phyloP scores from a whole-genome alignment of 2,329 filamentous ascomycete species.

The Cercospora zeae-maydis region DNA sequence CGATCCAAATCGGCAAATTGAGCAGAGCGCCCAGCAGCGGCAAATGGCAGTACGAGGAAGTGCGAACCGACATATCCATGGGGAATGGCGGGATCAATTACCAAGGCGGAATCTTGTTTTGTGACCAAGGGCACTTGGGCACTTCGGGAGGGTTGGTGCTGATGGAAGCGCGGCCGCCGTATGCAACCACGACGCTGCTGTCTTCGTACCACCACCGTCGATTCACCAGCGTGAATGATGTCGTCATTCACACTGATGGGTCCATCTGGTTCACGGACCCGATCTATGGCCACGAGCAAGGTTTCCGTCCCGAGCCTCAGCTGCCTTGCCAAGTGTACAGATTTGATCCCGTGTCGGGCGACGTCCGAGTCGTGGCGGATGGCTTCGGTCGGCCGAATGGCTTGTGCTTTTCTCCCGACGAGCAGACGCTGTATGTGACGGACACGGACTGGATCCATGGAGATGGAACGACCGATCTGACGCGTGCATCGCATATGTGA shows the following conservation, averaged over 20 bases:
- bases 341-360: constrained; percentile 50
- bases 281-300: constrained; percentile 57
- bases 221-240: constrained; percentile 61
- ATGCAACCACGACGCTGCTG: constrained; percentile 41
- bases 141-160: constrained; percentile 27
- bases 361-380: constrained; percentile 56
- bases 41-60: constrained; percentile 44
- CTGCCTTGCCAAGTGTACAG: constrained; percentile 55
- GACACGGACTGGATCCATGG: constrained; percentile 53
- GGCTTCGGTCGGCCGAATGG: constrained; percentile 57
- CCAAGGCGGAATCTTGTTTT: constrained; percentile 35
- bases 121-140: constrained; percentile 31
- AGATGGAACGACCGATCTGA: constrained; percentile 44
- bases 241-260: constrained; percentile 51
- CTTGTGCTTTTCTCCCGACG: constrained; percentile 55
- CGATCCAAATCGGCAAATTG: constrained; percentile 31
- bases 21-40: constrained; percentile 18
- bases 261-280: constrained; percentile 65
- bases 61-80: constrained; percentile 41
- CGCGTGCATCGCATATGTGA: constrained; percentile 49
- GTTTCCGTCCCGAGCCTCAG: constrained; percentile 54
- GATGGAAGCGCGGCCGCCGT: constrained; percentile 26
- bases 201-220: constrained; percentile 59
- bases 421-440: constrained; percentile 52
- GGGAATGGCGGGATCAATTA: constrained; percentile 52